These are phyloP conservation scores for Cornus florida DNA, from an alignment of 148 eudicot genomes.

Conservation along the genomic window DNA sequence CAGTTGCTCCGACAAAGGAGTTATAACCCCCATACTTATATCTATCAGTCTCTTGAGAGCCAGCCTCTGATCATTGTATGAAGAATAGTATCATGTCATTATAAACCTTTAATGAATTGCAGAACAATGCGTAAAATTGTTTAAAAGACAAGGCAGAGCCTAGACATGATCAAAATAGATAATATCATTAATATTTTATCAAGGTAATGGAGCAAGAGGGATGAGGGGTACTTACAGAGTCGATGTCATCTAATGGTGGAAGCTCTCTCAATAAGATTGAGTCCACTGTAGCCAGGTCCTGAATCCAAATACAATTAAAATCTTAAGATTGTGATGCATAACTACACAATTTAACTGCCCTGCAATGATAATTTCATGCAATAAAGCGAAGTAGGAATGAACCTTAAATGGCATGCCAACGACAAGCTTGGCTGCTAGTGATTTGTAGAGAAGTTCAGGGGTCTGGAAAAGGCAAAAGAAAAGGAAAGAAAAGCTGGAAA, in stretches of 20 bases:
- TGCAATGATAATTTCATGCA: not conserved
- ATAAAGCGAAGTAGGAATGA: slow-evolving; percentile 8
- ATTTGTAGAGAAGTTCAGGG: slow-evolving; percentile 87
- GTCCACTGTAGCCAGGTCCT: slow-evolving; percentile 99
- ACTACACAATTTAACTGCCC: not conserved
- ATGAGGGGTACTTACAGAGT: slow-evolving; percentile 61
- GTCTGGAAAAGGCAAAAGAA: slow-evolving; percentile 39
- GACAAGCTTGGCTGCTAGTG: slow-evolving; percentile 83
- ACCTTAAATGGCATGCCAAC: slow-evolving; percentile 99
- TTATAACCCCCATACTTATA: slow-evolving; percentile 87
- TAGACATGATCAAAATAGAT: slow-evolving; percentile 6
- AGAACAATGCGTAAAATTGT: slow-evolving; percentile 5
- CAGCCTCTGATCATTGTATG: slow-evolving; percentile 56
- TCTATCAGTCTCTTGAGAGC: slow-evolving; percentile 94
- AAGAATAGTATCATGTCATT: slow-evolving; percentile 22
- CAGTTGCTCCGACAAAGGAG: slow-evolving; percentile 89
- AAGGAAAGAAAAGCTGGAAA: slow-evolving; percentile 1
- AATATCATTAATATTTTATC: not conserved
- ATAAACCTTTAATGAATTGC: slow-evolving; percentile 4
- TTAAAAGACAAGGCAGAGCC: not conserved
- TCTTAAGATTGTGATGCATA: slow-evolving; percentile 2
- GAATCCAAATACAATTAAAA: slow-evolving; percentile 13
- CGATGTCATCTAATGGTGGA: slow-evolving; percentile 73
- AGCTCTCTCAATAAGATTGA: slow-evolving; percentile 86
- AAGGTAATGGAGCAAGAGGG: slow-evolving; percentile 7